phyloP scores from a whole-genome alignment of 352 stramenopile species.

The Globisporangium spinosum region DNA sequence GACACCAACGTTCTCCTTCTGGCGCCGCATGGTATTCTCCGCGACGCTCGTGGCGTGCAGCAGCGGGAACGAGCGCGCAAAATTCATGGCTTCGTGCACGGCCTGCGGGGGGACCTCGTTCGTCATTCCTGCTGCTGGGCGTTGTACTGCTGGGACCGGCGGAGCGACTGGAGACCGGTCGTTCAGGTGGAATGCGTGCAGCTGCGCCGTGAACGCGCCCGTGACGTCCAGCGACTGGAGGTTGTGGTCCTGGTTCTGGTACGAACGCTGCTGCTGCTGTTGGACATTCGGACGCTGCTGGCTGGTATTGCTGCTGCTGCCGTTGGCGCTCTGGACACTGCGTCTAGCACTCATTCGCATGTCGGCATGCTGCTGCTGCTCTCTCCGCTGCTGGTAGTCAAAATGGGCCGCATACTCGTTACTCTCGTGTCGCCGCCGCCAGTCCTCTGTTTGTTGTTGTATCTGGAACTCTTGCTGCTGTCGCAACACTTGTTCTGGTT shows the following conservation, averaged over 20 bases:
- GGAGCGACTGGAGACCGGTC: constrained; percentile 4
- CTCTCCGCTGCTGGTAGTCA: background rate
- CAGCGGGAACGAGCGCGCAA: constrained; percentile 38
- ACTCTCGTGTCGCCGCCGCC: background rate
- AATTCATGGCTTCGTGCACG: constrained; percentile 18
- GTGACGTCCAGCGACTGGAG: constrained; percentile 10
- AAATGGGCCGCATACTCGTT: background rate
- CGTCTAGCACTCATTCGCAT: background rate
- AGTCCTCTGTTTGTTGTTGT: background rate
- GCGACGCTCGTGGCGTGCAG: constrained; percentile 29
- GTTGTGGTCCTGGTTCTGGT: constrained; percentile 3
- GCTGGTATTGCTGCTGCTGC: background rate
- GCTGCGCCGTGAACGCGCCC: constrained; percentile 8
- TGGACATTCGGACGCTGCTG: background rate
- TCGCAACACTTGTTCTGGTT: background rate
- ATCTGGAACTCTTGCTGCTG: background rate
- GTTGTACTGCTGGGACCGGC: background rate
- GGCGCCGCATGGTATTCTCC: constrained; percentile 8
- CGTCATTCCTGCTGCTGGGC: too few relatives aligned
- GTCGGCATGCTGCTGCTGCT: background rate
- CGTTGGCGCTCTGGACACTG: background rate
- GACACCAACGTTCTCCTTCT: constrained; percentile 6
- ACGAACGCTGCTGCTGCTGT: background rate
- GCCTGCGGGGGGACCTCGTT: constrained; percentile 3
- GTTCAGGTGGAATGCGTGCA: constrained; percentile 10